Base-by-base conservation (phyloP, 345 rosid species). In the Citrus sp. region DNA sequence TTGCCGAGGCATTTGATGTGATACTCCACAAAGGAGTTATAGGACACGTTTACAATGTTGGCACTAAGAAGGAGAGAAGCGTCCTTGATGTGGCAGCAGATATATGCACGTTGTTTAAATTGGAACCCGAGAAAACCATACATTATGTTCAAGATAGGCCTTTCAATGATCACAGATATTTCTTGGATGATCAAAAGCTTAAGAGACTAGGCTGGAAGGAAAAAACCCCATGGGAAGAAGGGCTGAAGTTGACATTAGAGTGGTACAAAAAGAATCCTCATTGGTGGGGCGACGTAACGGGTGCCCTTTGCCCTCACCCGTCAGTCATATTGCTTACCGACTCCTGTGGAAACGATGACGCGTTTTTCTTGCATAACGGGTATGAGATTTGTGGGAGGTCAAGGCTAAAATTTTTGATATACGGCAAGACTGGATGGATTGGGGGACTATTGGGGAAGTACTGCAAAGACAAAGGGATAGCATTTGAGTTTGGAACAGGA, bases 261-360 rank as follows among this genome's bases (percentile, higher is more conserved):
- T 90, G 94, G 94, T 90, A 90, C 70, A 84, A 80, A 24, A 72
- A 74, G 73, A 85, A 90, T 22, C 87, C 89, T 14, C 74, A 84
- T 74, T 90, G 87, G 89, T 89, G 94, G 94, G 94, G 90, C 2
- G 94, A 90, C 79, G 88, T 90, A 7, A 80, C 92, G n/a, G 89
- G 86, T 35, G 92, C 92, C 70, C 86, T 90, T 51, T 77, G 71
- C 42, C 89, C 92, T 4, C 94, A 90, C 70, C 91, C 94, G 4
- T 38, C 74, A 22, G n/a, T 84, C 22, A 34, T 79, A 10, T 7
- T 60, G 73, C 61, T 75, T 8, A n/a, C 77, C 21, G 72, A 70
- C 54, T 73, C 56, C 7, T 38, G n/a, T 28, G 84, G 66, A 9
- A 28, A 18, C 67, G 82, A 67, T 67, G 81, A 83, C 7, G 65